These are phyloP conservation scores for Melaleuca quinquenervia DNA, from an alignment of 345 rosid genomes.

Conservation along the genomic window DNA sequence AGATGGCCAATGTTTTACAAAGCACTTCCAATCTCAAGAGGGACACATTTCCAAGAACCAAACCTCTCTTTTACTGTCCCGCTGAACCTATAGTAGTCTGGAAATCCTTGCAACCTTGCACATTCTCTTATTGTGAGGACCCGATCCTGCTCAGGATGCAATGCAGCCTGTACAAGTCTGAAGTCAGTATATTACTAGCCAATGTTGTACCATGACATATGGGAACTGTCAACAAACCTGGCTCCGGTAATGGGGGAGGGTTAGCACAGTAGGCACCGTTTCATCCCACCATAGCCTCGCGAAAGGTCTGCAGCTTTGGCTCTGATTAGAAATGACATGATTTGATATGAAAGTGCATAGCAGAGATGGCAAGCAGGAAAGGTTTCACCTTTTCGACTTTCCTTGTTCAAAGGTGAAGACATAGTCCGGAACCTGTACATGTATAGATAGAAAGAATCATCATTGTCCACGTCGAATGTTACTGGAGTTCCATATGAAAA, in stretches of 20 bases:
- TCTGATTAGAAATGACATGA: neutral
- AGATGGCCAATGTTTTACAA: neutral
- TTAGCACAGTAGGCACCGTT: slow-evolving; percentile 72
- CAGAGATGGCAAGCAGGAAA: neutral
- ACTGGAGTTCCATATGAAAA: neutral
- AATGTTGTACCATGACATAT: neutral
- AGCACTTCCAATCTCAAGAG: neutral
- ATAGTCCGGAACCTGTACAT: slow-evolving; percentile 62
- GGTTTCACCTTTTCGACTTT: slow-evolving; percentile 68
- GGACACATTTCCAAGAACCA: neutral
- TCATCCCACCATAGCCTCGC: slow-evolving; percentile 98
- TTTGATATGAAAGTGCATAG: neutral
- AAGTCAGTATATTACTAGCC: neutral
- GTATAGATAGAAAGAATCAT: neutral
- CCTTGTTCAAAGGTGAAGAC: slow-evolving; percentile 59
- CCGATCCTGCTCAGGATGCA: slow-evolving; percentile 97
- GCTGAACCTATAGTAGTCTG: slow-evolving; percentile 81
- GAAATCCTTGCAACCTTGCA: slow-evolving; percentile 96
- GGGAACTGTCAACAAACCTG: slow-evolving; percentile 31
- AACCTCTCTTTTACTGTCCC: slow-evolving; percentile 73
- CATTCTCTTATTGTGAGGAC: slow-evolving; percentile 74
- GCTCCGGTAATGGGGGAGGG: slow-evolving; percentile 45
- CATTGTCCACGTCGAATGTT: neutral
- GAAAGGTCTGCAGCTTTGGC: slow-evolving; percentile 47
- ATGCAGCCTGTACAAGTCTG: slow-evolving; percentile 32